Conservation (phyloP, 495 filamentous ascomycete genomes). For the Hapsidospora chrysogenum region DNA sequence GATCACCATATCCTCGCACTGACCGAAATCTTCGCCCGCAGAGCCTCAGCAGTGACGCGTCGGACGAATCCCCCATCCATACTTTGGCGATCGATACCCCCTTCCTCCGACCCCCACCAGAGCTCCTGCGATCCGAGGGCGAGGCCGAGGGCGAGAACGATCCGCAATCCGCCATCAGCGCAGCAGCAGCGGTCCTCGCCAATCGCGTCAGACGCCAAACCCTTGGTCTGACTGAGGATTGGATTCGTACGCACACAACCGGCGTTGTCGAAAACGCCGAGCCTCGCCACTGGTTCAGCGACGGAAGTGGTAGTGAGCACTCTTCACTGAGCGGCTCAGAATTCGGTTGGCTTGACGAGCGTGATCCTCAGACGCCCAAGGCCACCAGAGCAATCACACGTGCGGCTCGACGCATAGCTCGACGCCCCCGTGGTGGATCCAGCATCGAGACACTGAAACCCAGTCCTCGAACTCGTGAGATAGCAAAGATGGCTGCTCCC, state of each 20-base stretch:
- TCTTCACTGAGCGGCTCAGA: slow-evolving; percentile 45
- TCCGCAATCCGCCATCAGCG: slow-evolving; percentile 26
- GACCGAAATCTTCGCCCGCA: slow-evolving; percentile 26
- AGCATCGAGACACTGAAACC: slow-evolving; percentile 49
- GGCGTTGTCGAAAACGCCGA: slow-evolving; percentile 43
- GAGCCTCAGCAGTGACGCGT: slow-evolving; percentile 32
- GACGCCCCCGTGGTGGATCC: slow-evolving; percentile 27
- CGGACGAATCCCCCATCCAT: slow-evolving; percentile 35
- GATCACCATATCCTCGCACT: slow-evolving; percentile 50
- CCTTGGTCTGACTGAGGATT: slow-evolving; percentile 56
- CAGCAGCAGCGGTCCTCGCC: slow-evolving; percentile 33
- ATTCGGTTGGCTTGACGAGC: slow-evolving; percentile 23
- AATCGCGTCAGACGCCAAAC: slow-evolving; percentile 35
- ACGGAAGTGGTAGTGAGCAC: slow-evolving; percentile 50
- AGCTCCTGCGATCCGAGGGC: slow-evolving; percentile 2
- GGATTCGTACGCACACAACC: slow-evolving; percentile 59
- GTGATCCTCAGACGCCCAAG: slow-evolving; percentile 20
- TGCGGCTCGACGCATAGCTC: slow-evolving; percentile 21
- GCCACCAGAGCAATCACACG: slow-evolving; percentile 19
- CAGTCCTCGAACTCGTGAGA: slow-evolving; percentile 23
- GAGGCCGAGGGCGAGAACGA: slow-evolving; percentile 15
- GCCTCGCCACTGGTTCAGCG: slow-evolving; percentile 55
- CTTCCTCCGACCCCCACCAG: slow-evolving; percentile 31
- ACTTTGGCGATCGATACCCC: slow-evolving; percentile 33
- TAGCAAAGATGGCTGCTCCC: slow-evolving; percentile 26